Evolutionary conservation across 2,329 filamentous ascomycete species (phyloP), one percentile per base, ranked within the genome.

Genomic region (Diaporthe eres): DNA sequence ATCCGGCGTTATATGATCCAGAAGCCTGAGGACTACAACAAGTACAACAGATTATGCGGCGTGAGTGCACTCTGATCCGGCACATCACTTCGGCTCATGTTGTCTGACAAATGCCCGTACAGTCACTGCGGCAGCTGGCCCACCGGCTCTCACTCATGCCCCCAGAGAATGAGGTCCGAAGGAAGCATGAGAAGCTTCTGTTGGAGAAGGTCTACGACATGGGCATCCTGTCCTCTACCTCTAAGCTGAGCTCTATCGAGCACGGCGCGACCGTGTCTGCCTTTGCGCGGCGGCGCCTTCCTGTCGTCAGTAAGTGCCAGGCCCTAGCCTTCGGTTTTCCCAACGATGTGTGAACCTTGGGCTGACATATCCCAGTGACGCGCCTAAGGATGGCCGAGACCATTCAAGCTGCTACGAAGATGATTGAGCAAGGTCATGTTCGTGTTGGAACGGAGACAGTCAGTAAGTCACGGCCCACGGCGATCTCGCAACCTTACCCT

Each of bases 401-500:
- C 72, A 92, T 98, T 53, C 93, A 94, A 83, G 94, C 95, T 47
- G 94, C 94, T 53, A 94, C 92, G 10, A 95, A 94, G 80, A 94
- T 98, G 85, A 94, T 98, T 75, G 96, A 98, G 87, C 95, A 98
- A 82, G 96, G 96, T 9, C 96, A 98, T 83, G 95, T 98, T 4
- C 89, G 96, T 65, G 95, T 98, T 1, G 96, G 96, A 17, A 96
- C 95, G 0, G 95, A 98, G 82, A 94, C 96, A 1, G 90, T 98
- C 37, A 97, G 71, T 73, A 73, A 65, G 71, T 73, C 9, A 28
- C 12, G 6, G 4, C n/a, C n/a, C n/a, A 70, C 1, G 37, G 22
- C 10, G 28, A 17, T n/a, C 47, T 28, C 34, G 28, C 10, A 28
- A 55, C 47, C 22, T 42, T 19, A 6, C 42, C 8, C 10, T 15